Percentiles rank a stretch among this genome's conserved stretches.
These are phyloP conservation scores for Trichophyton simii DNA, from an alignment of 2,329 filamentous ascomycete species.

Conservation along the genomic window DNA sequence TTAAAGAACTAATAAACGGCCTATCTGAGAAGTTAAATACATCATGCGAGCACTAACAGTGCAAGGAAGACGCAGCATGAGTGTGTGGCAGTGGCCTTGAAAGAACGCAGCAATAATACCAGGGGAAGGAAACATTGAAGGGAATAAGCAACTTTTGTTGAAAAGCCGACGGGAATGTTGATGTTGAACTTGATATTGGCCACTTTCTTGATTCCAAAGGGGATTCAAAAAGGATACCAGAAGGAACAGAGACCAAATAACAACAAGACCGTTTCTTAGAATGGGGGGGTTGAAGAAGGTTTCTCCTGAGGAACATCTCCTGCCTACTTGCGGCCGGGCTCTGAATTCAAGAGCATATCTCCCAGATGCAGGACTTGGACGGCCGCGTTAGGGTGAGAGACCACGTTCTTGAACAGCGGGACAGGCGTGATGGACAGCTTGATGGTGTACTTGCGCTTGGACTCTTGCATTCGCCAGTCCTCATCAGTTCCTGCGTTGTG, in stretches of 20 bases:
- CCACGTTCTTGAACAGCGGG: slow-evolving; percentile 1
- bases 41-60: not conserved
- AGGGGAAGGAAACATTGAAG: not conserved
- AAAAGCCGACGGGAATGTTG: not conserved
- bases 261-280: not conserved
- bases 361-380: not conserved
- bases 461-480: not conserved
- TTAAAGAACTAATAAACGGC: not conserved
- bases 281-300: no score
- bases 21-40: not conserved
- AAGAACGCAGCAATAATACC: not conserved
- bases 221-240: not conserved
- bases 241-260: not conserved
- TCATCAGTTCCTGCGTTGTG: not conserved
- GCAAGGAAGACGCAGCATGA: not conserved
- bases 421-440: slow-evolving; percentile 5
- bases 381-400: not conserved
- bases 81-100: not conserved
- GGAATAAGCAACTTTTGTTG: not conserved
- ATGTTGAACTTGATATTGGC: not conserved
- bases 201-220: not conserved
- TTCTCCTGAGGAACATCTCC: no score
- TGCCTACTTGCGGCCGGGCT: not conserved
- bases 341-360: not conserved
- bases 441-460: not conserved